These are phyloP conservation scores for Verruconis gallopava DNA, from an alignment of 2,329 filamentous ascomycete genomes.

Conservation along the genomic window DNA sequence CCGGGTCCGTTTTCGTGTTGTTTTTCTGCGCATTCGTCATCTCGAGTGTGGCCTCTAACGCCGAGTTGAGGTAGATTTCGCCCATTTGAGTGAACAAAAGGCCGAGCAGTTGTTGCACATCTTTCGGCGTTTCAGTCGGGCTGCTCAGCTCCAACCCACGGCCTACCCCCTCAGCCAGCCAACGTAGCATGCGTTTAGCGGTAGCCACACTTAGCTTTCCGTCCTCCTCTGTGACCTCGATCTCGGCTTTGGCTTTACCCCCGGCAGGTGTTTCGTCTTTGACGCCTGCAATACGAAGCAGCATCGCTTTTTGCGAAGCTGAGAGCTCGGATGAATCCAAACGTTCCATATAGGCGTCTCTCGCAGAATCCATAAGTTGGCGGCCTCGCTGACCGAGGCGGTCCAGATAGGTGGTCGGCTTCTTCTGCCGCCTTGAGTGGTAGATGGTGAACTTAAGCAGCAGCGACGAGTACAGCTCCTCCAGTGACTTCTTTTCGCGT, in stretches of 20 bases:
- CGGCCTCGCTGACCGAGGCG: slow-evolving; percentile 82
- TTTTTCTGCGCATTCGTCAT: slow-evolving; percentile 64
- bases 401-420: slow-evolving; percentile 81
- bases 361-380: slow-evolving; percentile 74
- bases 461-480: slow-evolving; percentile 11
- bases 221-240: slow-evolving; percentile 83
- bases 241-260: slow-evolving; percentile 61
- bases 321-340: slow-evolving; percentile 83
- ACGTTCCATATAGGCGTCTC: slow-evolving; percentile 81
- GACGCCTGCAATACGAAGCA: slow-evolving; percentile 77
- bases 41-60: slow-evolving; percentile 51
- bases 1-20: slow-evolving; percentile 67
- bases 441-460: slow-evolving; percentile 97
- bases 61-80: slow-evolving; percentile 59
- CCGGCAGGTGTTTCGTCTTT: slow-evolving; percentile 49
- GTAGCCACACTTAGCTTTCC: slow-evolving; percentile 70
- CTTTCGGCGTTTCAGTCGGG: slow-evolving; percentile 80
- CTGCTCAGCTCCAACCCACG: slow-evolving; percentile 83
- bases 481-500: slow-evolving; percentile 12
- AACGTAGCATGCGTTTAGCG: slow-evolving; percentile 96
- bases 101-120: slow-evolving; percentile 73
- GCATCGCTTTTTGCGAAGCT: slow-evolving; percentile 75
- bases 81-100: slow-evolving; percentile 80
- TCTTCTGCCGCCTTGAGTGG: slow-evolving; percentile 72
- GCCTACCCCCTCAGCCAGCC: slow-evolving; percentile 90